phyloP scores from a whole-genome alignment of 352 stramenopile species.

The Phytophthora pisi region DNA sequence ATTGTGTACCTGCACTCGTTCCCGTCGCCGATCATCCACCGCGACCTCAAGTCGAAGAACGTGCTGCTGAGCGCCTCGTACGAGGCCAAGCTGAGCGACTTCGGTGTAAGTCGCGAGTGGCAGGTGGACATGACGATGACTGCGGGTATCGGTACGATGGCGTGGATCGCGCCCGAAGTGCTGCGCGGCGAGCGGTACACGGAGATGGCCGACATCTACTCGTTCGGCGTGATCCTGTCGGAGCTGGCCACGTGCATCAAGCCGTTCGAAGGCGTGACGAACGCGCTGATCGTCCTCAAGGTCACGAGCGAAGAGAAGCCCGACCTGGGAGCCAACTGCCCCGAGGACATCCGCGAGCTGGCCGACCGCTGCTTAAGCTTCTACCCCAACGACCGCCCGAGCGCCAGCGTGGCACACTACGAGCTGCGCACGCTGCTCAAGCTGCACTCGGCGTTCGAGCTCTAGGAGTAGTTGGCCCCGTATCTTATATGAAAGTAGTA shows the following conservation, averaged over 20 bases:
- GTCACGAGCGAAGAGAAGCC: conserved; percentile 76
- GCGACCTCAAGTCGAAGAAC: conserved; percentile 54
- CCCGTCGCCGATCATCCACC: conserved; percentile 64
- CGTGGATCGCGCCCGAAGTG: conserved; percentile 85
- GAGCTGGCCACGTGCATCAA: conserved; percentile 73
- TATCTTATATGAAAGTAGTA: conserved; percentile 39
- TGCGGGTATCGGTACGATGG: conserved; percentile 83
- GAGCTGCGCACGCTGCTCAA: conserved; percentile 78
- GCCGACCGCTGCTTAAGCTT: conserved; percentile 69
- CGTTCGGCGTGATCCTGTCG: conserved; percentile 80
- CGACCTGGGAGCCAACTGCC: conserved; percentile 57
- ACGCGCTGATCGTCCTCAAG: conserved; percentile 75
- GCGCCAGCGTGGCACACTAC: conserved; percentile 76
- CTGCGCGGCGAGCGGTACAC: conserved; percentile 84
- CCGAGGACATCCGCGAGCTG: conserved; percentile 71
- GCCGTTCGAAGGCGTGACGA: conserved; percentile 73
- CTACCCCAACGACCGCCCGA: conserved; percentile 64
- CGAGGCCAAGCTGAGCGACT: conserved; percentile 83
- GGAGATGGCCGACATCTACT: conserved; percentile 89
- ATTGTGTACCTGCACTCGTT: conserved; percentile 87
- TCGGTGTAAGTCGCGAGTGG: conserved; percentile 83
- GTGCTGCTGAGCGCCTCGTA: conserved; percentile 68
- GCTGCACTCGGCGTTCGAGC: conserved; percentile 59
- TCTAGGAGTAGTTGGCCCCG: conserved; percentile 37
- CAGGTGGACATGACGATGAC: conserved; percentile 82